Base-by-base conservation (phyloP, 2,329 filamentous ascomycete species). In the Sporothrix pallida region DNA sequence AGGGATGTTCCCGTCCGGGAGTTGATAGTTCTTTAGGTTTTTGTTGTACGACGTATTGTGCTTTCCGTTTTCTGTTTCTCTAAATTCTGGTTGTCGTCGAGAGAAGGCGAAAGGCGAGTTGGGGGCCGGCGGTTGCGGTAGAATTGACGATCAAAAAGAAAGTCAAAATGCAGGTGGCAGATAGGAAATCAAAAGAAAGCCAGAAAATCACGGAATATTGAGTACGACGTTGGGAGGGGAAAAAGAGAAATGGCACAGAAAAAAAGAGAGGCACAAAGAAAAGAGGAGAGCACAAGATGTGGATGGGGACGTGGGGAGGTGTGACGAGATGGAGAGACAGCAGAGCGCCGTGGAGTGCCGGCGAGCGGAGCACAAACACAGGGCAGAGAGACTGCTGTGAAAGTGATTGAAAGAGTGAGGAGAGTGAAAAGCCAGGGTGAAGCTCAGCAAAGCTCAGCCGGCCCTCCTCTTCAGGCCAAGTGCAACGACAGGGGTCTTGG, bases 291-390 rank as follows among this genome's bases (percentile, higher is more conserved):
- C 42, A 10, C 26, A 56, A 70, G 26, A 70, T 63, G 60, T 63
- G 60, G 8, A 46, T 4, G 65, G 52, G 26, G 23, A 9, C 46
- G 65, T 69, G 65, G 31, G 56, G 54, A 65, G 46, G 70, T 54
- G 58, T 72, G 70, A 72, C 56, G 70, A 65, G 70, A 71, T 71
- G 56, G 52, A 63, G 48, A 65, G 6, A 37, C 37, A 26, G 63
- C 15, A 63, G 46, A 42, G 44, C 37, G 20, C 58, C 46, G 56
- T 52, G 23, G 44, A 72, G 70, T 58, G 50, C 50, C 52, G 54
- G 52, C 23, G 13, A 23, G 70, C 56, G 42, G 20, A 71, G 13
- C 23, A 50, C 12, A 31, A 5, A 15, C 26, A 42, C 58, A 42
- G 37, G n/a, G 37, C 37, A 63, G 23, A 26, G 23, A 26, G 23